Evolutionary conservation across 2,329 filamentous ascomycete genomes (phyloP).

Genomic region (Cercospora zeae-maydis): DNA sequence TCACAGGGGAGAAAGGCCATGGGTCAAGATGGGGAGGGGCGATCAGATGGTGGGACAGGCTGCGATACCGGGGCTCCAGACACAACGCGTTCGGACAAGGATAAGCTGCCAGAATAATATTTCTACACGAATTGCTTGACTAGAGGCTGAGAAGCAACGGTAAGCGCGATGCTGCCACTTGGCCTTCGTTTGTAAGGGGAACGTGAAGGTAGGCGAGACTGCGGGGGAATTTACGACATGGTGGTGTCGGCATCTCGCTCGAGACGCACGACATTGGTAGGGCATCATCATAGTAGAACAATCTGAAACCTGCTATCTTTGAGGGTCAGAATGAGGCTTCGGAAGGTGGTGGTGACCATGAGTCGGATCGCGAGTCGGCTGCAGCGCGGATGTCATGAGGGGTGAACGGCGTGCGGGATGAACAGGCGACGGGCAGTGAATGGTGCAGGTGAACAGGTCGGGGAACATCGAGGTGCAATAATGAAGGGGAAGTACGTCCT

Average conservation of each 20-base stretch:
- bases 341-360: neutral
- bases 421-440: neutral
- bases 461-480: neutral
- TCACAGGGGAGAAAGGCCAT: neutral
- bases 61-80: neutral
- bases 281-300: conserved; percentile 2
- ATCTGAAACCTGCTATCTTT: neutral
- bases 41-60: neutral
- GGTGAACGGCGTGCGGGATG: neutral
- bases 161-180: no score
- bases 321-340: neutral
- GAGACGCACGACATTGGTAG: neutral
- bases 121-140: neutral
- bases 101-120: neutral
- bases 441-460: neutral
- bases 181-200: no score
- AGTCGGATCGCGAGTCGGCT: neutral
- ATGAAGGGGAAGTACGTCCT: neutral
- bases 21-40: neutral
- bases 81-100: neutral
- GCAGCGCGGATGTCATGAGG: neutral
- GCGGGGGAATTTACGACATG: neutral
- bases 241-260: neutral
- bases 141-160: neutral
- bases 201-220: neutral